Conservation (phyloP, 768 basidiomycete genomes). For the Leccinum fibrillosum region DNA sequence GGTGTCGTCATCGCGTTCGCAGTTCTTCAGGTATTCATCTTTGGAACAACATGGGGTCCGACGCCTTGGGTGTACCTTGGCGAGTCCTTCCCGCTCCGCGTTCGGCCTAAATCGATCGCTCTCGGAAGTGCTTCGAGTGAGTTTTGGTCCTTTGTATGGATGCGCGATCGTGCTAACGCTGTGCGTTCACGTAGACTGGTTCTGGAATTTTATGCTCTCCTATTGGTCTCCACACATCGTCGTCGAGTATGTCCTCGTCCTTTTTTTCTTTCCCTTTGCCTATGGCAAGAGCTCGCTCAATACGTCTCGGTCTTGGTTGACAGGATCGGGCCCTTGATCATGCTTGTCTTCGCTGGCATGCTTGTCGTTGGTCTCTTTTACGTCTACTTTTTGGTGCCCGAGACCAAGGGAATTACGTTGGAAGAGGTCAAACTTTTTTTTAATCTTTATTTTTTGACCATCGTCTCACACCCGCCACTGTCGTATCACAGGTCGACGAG, state of each 20-base stretch:
- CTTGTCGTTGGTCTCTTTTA: slow-evolving; percentile 66
- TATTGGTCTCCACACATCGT: slow-evolving; percentile 74
- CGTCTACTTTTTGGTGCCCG: slow-evolving; percentile 75
- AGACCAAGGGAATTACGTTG: slow-evolving; percentile 74
- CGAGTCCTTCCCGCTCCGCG: slow-evolving; percentile 79
- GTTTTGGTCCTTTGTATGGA: not conserved
- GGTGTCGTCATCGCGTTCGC: slow-evolving; percentile 72
- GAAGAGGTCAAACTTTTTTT: slow-evolving; percentile 50
- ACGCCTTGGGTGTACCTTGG: slow-evolving; percentile 76
- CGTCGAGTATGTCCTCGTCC: slow-evolving; percentile 35
- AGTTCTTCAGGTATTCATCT: slow-evolving; percentile 71
- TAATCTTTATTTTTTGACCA: too few species aligned
- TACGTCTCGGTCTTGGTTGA: not conserved
- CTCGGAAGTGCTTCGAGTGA: slow-evolving; percentile 60
- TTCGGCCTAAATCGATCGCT: slow-evolving; percentile 75
- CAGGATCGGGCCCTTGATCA: slow-evolving; percentile 71
- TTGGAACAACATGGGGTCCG: slow-evolving; percentile 74
- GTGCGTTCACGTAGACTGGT: slow-evolving; percentile 41
- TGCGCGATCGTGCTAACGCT: slow-evolving; percentile 4
- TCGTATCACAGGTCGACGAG: slow-evolving; percentile 60
- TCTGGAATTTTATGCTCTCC: slow-evolving; percentile 74
- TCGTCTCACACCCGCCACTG: not conserved
- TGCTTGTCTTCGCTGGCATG: slow-evolving; percentile 76
- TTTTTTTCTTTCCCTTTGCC: not conserved
- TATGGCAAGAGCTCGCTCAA: not conserved